Base-by-base conservation (phyloP, 1,284 basidiomycete species). In the Schizophyllum amplum region DNA sequence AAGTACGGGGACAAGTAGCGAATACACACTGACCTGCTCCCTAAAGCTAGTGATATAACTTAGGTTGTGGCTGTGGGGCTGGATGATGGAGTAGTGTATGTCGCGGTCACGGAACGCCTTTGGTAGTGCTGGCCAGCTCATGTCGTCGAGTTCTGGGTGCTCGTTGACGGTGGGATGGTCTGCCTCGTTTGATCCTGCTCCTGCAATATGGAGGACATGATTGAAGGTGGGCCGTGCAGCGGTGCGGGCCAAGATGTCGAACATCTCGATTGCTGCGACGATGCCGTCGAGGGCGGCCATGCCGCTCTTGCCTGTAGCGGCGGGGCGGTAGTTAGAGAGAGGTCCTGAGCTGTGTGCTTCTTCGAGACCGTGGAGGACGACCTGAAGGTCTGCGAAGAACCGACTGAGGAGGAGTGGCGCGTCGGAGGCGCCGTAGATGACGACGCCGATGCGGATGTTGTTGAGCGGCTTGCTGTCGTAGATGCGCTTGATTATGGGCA, bases 251-350 rank as follows among this genome's bases (percentile, higher is more conserved):
- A 7, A 49, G 42, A 26, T 13, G 4, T 24, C 23, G 66, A 73
- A 55, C 62, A 88, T 87, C 77, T 90, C 87, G 21, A 90, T 69
- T 17, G 81, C 82, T 21, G 87, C 83, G 15, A 86, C 83, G 17
- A 88, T 69, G 1, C 84, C 87, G 57, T 90, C 87, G 4, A 90
- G 68, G 3, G 82, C 83, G 23, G 85, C 84, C 78, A 87, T 77
- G 1, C 86, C 86, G 54, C 70, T 69, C 52, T 61, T 67, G 0
- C 73, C 77, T 1, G 78, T 78, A 1, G 74, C 74, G 25, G 75
- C 75, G 1, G 81, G 80, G 54, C 75, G 69, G 1, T 86, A 85
- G 22, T 87, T 73, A 0, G 82, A 83, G 11, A 86, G 68, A 23
- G 73, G 73, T 6, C 64, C 62, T 4, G 74, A 33, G 6, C 13